Evolutionary conservation across 2,329 filamentous ascomycete genomes (phyloP), one percentile per base, ranked within the genome.

Genomic region (Botrytis paeoniae): DNA sequence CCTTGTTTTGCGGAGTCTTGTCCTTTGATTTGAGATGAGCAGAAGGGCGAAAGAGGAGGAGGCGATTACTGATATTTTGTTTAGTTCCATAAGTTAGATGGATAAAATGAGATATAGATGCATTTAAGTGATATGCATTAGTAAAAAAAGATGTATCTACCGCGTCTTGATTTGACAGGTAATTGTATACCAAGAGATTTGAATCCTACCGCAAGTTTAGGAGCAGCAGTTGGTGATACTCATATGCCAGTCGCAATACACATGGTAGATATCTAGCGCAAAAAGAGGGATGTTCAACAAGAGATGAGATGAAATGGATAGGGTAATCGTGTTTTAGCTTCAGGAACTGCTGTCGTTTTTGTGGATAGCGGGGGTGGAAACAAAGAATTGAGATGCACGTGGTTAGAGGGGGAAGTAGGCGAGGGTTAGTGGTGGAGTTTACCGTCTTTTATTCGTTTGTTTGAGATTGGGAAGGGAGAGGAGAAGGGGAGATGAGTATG

Each of bases 131-230:
- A 41, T 41, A 14, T 41, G 39, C 39, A 41, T 41, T 41, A 14
- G 39, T 14, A 41, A 41, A 16, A 41, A 16, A 51, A 25, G 0
- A 68, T 68, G 35, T 41, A 41, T 18, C 14, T 54, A 16, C 9
- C 5, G 16, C 48, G 3, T 8, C 16, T 18, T 41, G 6, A 41
- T 68, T 68, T 57, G 65, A 32, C 12, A 5, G 29, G 62, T 57
- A 22, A 48, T 18, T 6, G 14, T 10, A 29, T 29, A 54, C 51
- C 35, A 14, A 54, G 35, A 37, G 9, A n/a, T 25, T n/a, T n/a
- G 51, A 8, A 29, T 8, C 1, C 14, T 29, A 2, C 14, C 51
- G 1, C 2, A 12, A 29, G 8, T 10, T 3, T 18, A 0, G 22
- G n/a, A 18, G n/a, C 14, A 39, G 22, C 12, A 16, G 14, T n/a